Percentiles rank a stretch among this genome's conserved stretches.
phyloP scores from a whole-genome alignment of 2,329 filamentous ascomycete species.

The Colletotrichum theobromicola region DNA sequence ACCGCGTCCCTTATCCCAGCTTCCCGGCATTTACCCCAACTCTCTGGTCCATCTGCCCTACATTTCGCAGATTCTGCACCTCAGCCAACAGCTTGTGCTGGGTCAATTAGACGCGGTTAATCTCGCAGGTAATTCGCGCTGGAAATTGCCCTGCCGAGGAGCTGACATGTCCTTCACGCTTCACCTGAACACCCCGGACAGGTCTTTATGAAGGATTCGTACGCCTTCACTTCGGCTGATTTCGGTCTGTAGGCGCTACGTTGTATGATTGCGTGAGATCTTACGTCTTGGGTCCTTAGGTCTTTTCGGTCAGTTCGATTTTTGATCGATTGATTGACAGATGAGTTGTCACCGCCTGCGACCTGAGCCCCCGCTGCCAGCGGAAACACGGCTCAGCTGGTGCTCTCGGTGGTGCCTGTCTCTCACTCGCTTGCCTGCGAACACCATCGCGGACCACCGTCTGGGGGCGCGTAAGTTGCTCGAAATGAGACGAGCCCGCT shows the following conservation, averaged over 20 bases:
- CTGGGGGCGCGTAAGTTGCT: not conserved
- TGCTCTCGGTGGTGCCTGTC: not conserved
- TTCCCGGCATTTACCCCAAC: not conserved
- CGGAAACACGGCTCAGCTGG: not conserved
- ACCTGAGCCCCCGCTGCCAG: not conserved
- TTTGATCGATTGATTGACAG: not conserved
- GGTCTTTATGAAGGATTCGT: conserved; percentile 4
- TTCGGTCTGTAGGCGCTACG: not conserved
- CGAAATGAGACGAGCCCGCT: not conserved
- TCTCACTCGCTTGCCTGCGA: not conserved
- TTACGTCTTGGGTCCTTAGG: not conserved
- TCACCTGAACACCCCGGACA: conserved; percentile 7
- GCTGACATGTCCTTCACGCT: not conserved
- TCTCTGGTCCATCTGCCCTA: not conserved
- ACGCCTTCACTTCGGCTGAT: not conserved
- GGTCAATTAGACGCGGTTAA: not conserved
- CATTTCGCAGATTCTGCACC: not conserved
- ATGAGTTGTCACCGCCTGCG: not conserved
- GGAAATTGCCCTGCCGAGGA: conserved; percentile 6
- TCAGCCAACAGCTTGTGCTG: not conserved
- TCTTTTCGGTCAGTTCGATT: not conserved
- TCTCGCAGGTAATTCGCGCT: conserved; percentile 16
- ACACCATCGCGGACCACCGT: not conserved
- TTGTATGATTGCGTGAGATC: not conserved
- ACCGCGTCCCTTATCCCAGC: not conserved